phyloP scores from a whole-genome alignment of 371 early-diverging fungal species.

The Apophysomyces elegans region DNA sequence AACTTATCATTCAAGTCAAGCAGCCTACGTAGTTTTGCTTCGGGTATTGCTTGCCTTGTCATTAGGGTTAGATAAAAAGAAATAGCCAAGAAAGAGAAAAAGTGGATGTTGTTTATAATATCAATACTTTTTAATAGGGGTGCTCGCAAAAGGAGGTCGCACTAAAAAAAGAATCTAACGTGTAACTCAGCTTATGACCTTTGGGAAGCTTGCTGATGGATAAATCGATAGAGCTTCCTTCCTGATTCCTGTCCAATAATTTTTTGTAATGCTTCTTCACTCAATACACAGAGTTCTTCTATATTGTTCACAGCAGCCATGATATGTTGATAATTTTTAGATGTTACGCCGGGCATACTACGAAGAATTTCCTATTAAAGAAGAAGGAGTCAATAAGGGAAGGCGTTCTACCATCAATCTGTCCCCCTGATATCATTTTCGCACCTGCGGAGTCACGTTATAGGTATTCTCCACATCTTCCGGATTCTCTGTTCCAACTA shows the following conservation, averaged over 20 bases:
- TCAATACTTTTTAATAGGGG: slow-evolving; percentile 4
- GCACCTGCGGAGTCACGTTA: slow-evolving; percentile 72
- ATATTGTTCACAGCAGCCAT: slow-evolving; percentile 70
- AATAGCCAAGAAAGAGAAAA: not conserved
- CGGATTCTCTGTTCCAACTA: slow-evolving; percentile 73
- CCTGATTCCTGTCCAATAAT: slow-evolving; percentile 65
- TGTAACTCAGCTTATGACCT: not conserved
- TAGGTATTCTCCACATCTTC: slow-evolving; percentile 66
- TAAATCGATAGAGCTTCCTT: slow-evolving; percentile 56
- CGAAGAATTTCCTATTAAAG: slow-evolving; percentile 70
- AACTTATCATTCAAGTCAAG: slow-evolving; percentile 50
- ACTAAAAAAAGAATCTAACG: not conserved
- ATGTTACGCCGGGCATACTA: slow-evolving; percentile 84
- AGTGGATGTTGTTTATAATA: not conserved
- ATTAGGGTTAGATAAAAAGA: not conserved
- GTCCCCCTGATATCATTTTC: not conserved
- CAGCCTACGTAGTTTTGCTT: slow-evolving; percentile 49
- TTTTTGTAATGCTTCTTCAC: slow-evolving; percentile 42
- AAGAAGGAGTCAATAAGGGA: not conserved
- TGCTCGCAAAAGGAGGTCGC: not conserved
- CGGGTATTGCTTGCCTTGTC: slow-evolving; percentile 35
- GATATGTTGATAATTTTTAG: slow-evolving; percentile 74
- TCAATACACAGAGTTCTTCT: slow-evolving; percentile 60
- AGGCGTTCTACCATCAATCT: not conserved
- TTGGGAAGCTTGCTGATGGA: slow-evolving; percentile 26